These are phyloP conservation scores for Phytophthora pluvialis DNA, from an alignment of 352 stramenopile species.

Conservation along the genomic window DNA sequence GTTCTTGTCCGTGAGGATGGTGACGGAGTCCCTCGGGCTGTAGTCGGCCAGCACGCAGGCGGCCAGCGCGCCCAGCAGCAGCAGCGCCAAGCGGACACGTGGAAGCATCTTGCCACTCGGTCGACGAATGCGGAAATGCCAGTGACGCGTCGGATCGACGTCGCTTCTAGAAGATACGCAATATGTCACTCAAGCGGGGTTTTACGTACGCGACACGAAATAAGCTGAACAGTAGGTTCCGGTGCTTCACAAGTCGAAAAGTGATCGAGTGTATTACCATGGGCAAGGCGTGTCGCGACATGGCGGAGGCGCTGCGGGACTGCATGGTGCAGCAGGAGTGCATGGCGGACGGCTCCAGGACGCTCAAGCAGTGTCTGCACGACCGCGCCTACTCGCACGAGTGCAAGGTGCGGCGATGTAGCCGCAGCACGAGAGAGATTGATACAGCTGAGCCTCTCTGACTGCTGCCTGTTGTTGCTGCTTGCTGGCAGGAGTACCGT, in stretches of 20 bases:
- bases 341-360: conserved; percentile 77
- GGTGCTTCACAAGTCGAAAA: not conserved
- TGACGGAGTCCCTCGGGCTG: conserved; percentile 57
- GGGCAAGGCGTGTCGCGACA: conserved; percentile 86
- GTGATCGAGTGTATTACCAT: too few species aligned
- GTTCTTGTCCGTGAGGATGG: conserved; percentile 83
- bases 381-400: conserved; percentile 71
- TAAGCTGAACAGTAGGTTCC: not conserved
- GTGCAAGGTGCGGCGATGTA: conserved; percentile 52
- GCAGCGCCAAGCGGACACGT: conserved; percentile 29
- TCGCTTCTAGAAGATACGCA: conserved; percentile 20
- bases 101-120: conserved; percentile 29
- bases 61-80: conserved; percentile 23
- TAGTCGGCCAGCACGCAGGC: conserved; percentile 46
- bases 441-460: not conserved
- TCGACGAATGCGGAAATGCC: conserved; percentile 3
- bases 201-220: too few species aligned
- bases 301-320: conserved; percentile 79
- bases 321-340: conserved; percentile 83
- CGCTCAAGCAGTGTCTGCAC: conserved; percentile 81
- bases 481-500: conserved; percentile 60
- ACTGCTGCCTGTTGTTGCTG: not conserved
- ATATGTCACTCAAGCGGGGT: not conserved
- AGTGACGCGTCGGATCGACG: not conserved
- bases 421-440: not conserved